Conservation (phyloP, 2,329 filamentous ascomycete genomes). For the Aspergillus spinulosporus region DNA sequence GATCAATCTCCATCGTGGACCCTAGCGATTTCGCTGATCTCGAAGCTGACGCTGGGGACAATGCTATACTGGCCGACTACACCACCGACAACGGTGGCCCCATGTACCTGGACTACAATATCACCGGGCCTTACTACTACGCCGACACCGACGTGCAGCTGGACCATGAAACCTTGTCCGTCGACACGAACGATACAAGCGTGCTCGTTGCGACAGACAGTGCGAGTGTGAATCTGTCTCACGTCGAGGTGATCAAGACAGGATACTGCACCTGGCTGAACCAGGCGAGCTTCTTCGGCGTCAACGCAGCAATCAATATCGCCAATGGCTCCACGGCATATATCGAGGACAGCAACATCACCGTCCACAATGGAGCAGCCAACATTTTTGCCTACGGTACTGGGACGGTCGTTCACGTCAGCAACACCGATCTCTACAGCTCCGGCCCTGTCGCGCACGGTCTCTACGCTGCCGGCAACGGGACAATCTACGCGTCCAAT, state of each 20-base stretch:
- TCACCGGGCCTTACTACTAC: constrained; percentile 10
- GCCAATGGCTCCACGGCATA: constrained; percentile 30
- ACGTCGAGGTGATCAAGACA: constrained; percentile 29
- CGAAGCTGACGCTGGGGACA: not conserved
- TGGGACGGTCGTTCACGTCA: constrained; percentile 30
- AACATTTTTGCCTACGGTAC: constrained; percentile 35
- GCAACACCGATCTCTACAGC: constrained; percentile 32
- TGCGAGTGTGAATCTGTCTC: constrained; percentile 24
- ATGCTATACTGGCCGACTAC: constrained; percentile 5
- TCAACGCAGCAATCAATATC: constrained; percentile 35
- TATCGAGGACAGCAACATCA: constrained; percentile 34
- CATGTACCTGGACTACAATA: not conserved
- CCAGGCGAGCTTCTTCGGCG: constrained; percentile 33
- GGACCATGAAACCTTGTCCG: constrained; percentile 17
- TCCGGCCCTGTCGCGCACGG: constrained; percentile 36
- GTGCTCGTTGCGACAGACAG: constrained; percentile 18
- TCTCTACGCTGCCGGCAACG: constrained; percentile 36
- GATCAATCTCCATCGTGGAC: not conserved
- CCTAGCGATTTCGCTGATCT: constrained; percentile 10
- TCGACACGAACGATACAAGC: constrained; percentile 22
- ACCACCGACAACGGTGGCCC: constrained; percentile 4
- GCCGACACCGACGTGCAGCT: constrained; percentile 7
- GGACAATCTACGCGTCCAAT: constrained; percentile 27
- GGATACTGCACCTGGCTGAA: constrained; percentile 33
- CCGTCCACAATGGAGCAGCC: constrained; percentile 37